phyloP scores from a whole-genome alignment of 2,329 filamentous ascomycete genomes.

The Fusarium beomiforme region DNA sequence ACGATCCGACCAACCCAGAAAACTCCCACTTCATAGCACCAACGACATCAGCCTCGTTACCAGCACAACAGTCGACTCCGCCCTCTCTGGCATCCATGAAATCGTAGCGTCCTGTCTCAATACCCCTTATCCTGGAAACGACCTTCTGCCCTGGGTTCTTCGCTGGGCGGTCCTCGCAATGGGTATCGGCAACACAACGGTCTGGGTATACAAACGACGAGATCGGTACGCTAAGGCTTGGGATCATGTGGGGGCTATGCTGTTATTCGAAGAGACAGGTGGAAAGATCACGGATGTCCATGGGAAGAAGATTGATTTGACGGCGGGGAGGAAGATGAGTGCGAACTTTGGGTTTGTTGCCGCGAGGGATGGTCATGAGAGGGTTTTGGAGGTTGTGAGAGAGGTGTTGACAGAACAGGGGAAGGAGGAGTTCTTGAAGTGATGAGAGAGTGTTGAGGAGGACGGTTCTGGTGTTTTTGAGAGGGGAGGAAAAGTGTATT shows the following conservation, averaged over 20 bases:
- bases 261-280: constrained; percentile 66
- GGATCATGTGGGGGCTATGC: constrained; percentile 70
- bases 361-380: constrained; percentile 56
- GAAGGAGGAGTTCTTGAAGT: constrained; percentile 37
- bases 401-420: constrained; percentile 69
- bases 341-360: constrained; percentile 67
- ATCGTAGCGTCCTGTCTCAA: constrained; percentile 55
- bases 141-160: constrained; percentile 67
- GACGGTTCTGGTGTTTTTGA: not conserved
- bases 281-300: constrained; percentile 65
- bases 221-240: constrained; percentile 64
- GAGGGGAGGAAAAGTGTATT: not conserved
- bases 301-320: constrained; percentile 61
- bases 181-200: constrained; percentile 62
- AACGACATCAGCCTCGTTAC: constrained; percentile 56
- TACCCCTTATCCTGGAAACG: constrained; percentile 57
- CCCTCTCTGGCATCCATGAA: constrained; percentile 58
- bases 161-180: constrained; percentile 64
- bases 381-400: constrained; percentile 73
- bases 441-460: accelerated
- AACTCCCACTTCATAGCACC: constrained; percentile 47
- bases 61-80: constrained; percentile 59
- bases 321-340: constrained; percentile 58
- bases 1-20: constrained; percentile 39
- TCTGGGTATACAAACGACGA: constrained; percentile 65